A percentile compares a stretch with the other conserved stretches of the same genome.
Evolutionary conservation across 495 filamentous ascomycete species (phyloP).

Genomic region (Penicillium coffeae): DNA sequence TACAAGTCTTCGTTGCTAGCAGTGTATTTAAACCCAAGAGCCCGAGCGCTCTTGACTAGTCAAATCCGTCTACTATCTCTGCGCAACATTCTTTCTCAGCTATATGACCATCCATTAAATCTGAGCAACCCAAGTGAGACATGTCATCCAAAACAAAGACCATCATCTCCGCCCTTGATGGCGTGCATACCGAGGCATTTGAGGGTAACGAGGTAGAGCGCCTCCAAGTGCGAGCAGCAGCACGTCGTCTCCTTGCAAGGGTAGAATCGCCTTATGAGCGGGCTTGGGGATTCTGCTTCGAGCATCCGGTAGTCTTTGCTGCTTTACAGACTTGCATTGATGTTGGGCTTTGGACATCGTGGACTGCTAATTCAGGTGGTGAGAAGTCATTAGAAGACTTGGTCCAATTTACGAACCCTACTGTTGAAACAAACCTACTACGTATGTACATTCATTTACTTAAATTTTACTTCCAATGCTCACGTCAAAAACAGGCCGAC

Average conservation of each 20-base stretch:
- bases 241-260: slow-evolving; percentile 23
- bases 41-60: too few species aligned
- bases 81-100: too few species aligned
- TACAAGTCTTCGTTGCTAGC: too few species aligned
- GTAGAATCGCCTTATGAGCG: slow-evolving; percentile 28
- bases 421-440: slow-evolving; percentile 23
- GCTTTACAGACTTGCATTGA: slow-evolving; percentile 29
- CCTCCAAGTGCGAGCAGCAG: slow-evolving; percentile 24
- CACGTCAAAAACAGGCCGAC: slow-evolving; percentile 23
- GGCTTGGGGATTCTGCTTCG: slow-evolving; percentile 29
- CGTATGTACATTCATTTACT: slow-evolving; percentile 10
- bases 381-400: slow-evolving; percentile 23
- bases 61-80: too few species aligned
- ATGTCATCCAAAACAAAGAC: slow-evolving; percentile 10
- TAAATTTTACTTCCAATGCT: not conserved
- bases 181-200: slow-evolving; percentile 16
- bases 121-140: too few species aligned
- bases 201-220: slow-evolving; percentile 23
- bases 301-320: slow-evolving; percentile 25
- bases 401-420: slow-evolving; percentile 15
- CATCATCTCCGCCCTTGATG: slow-evolving; percentile 21
- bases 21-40: too few species aligned
- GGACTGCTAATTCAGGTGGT: slow-evolving; percentile 21
- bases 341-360: slow-evolving; percentile 23
- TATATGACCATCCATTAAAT: too few species aligned